phyloP scores from a whole-genome alignment of 768 basidiomycete species.

The Arthromyces matolae region DNA sequence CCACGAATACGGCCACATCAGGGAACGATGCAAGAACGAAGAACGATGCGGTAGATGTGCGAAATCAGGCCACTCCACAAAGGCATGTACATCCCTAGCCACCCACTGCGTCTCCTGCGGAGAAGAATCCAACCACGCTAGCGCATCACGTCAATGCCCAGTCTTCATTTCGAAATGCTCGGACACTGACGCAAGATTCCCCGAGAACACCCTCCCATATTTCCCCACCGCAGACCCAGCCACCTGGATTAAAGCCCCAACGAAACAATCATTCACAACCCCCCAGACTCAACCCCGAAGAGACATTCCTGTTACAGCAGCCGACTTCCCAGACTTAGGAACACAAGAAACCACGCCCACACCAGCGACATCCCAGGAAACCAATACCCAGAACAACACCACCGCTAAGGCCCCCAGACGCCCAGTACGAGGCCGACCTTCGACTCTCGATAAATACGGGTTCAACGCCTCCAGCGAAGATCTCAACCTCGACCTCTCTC shows the following conservation, averaged over 20 bases:
- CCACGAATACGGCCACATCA: neutral
- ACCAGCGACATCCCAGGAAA: no score
- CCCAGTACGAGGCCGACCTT: no score
- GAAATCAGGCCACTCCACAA: neutral
- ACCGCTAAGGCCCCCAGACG: no score
- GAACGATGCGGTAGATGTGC: neutral
- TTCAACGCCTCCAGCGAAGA: no score
- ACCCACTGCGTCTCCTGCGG: neutral
- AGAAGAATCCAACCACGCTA: neutral
- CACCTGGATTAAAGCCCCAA: neutral
- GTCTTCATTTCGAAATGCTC: neutral
- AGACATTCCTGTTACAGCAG: no score
- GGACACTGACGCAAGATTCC: neutral
- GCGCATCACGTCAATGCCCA: neutral
- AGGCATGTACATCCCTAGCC: neutral
- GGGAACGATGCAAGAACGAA: neutral
- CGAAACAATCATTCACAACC: no score
- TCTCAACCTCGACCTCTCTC: no score
- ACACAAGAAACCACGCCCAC: no score
- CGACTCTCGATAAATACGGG: no score
- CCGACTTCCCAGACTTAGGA: no score
- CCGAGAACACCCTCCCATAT: conserved; percentile 7
- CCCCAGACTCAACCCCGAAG: no score
- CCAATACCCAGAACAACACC: no score
- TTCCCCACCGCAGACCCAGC: conserved; percentile 6